Evolutionary conservation across 495 filamentous ascomycete species (phyloP).

Genomic region (Tetracladium marchalianum): DNA sequence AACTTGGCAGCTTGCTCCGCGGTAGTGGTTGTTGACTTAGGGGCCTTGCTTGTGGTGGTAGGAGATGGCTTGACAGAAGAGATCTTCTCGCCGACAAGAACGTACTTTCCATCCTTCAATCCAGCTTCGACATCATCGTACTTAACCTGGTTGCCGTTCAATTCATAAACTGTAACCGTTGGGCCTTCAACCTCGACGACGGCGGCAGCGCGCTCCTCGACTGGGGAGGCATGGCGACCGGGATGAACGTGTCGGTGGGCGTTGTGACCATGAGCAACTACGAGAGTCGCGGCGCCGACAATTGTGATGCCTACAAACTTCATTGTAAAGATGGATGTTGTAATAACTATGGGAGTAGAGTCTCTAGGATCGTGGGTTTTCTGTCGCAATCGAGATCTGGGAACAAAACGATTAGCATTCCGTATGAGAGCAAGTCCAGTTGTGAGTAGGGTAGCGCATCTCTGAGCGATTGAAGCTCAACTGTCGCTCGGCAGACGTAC

Average conservation of each 20-base stretch:
- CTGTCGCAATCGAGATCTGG: slow-evolving; percentile 2
- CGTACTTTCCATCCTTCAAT: slow-evolving; percentile 43
- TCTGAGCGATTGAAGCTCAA: slow-evolving; percentile 1
- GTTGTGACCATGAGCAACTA: slow-evolving; percentile 36
- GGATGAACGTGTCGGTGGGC: slow-evolving; percentile 29
- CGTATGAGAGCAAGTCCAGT: background rate
- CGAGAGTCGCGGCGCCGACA: slow-evolving; percentile 33
- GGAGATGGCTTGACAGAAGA: slow-evolving; percentile 4
- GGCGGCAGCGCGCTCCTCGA: slow-evolving; percentile 33
- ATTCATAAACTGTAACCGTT: slow-evolving; percentile 48
- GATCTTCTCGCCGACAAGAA: slow-evolving; percentile 33
- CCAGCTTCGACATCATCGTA: slow-evolving; percentile 49
- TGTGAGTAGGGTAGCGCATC: slow-evolving; percentile 1
- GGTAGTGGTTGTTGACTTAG: background rate
- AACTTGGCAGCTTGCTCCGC: background rate
- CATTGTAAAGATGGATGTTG: slow-evolving; percentile 26
- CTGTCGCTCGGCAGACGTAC: slow-evolving; percentile 1
- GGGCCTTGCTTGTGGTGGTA: background rate
- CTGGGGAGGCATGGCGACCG: slow-evolving; percentile 23
- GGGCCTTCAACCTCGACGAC: slow-evolving; percentile 31
- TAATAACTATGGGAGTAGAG: slow-evolving; percentile 1
- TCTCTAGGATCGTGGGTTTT: background rate
- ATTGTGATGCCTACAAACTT: slow-evolving; percentile 36
- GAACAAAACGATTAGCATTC: slow-evolving; percentile 11
- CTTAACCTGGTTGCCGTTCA: slow-evolving; percentile 45